A percentile compares a stretch with the other conserved stretches of the same genome.
phyloP scores from a whole-genome alignment of 106 monocot genomes.

The Acanthochlamys bracteata region DNA sequence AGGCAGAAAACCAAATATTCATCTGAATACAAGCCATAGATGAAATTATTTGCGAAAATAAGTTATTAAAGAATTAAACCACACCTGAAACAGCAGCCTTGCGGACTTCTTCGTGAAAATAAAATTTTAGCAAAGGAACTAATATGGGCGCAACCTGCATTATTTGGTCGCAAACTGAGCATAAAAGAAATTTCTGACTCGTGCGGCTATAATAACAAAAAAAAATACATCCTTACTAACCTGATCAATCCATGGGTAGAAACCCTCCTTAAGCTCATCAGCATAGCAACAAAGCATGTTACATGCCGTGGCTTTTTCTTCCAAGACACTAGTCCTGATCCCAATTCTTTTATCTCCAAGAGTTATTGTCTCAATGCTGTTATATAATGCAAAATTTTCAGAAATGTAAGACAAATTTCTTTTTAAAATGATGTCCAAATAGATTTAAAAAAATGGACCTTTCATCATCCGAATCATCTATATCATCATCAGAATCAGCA shows the following conservation, averaged over 20 bases:
- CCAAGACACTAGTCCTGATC: conserved; percentile 83
- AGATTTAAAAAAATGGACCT: conserved; percentile 37
- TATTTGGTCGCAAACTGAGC: not conserved
- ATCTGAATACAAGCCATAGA: not conserved
- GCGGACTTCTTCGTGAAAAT: conserved; percentile 95
- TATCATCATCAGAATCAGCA: conserved; percentile 80
- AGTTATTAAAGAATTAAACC: not conserved
- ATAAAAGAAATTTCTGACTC: too few species aligned
- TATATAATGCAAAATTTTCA: not conserved
- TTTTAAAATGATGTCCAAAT: not conserved
- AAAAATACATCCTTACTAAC: conserved; percentile 11
- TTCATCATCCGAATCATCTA: conserved; percentile 88
- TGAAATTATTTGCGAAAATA: not conserved
- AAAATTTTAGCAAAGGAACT: conserved; percentile 93
- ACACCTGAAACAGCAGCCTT: conserved; percentile 95
- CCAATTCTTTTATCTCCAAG: conserved; percentile 92
- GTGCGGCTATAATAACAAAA: too few species aligned
- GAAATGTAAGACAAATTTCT: not conserved
- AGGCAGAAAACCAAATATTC: not conserved
- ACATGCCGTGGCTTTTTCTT: conserved; percentile 98
- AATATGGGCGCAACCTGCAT: conserved; percentile 86
- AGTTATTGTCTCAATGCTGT: conserved; percentile 87
- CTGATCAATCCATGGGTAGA: conserved; percentile 99
- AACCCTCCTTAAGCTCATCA: conserved; percentile 92
- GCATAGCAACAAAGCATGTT: conserved; percentile 98